These are phyloP conservation scores for Opeltia flavorubescens DNA, from an alignment of 495 filamentous ascomycete genomes.

Conservation along the genomic window DNA sequence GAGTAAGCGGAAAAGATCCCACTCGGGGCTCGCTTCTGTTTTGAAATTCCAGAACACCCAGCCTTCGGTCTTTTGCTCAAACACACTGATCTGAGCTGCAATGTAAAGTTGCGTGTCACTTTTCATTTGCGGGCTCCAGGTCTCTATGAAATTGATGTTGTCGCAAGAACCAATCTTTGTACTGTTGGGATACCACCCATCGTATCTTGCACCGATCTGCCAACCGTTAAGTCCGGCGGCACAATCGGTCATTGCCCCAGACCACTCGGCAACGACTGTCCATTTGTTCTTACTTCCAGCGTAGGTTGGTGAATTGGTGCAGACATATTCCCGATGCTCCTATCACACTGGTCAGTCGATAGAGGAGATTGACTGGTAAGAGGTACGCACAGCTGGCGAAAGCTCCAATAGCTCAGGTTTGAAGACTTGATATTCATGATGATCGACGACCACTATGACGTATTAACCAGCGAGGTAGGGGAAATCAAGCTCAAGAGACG, in stretches of 20 bases:
- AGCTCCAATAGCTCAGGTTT: conserved; percentile 18
- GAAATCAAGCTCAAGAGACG: not conserved
- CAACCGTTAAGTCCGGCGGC: conserved; percentile 58
- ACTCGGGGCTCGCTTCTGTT: conserved; percentile 33
- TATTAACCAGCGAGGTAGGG: not conserved
- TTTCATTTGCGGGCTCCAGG: conserved; percentile 23
- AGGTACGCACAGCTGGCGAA: conserved; percentile 14
- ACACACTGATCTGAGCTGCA: conserved; percentile 32
- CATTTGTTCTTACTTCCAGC: conserved; percentile 26
- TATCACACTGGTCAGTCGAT: not conserved
- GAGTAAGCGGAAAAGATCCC: conserved; percentile 31
- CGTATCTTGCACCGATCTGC: conserved; percentile 54
- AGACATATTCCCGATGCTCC: conserved; percentile 30
- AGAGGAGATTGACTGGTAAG: not conserved
- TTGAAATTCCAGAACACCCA: conserved; percentile 41
- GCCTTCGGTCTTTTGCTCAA: conserved; percentile 26
- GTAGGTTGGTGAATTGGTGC: conserved; percentile 25
- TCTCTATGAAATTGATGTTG: conserved; percentile 22
- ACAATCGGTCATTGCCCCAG: conserved; percentile 60
- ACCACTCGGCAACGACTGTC: conserved; percentile 39
- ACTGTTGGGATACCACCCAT: conserved; percentile 39
- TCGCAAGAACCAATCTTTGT: conserved; percentile 25
- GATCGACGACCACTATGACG: conserved; percentile 27
- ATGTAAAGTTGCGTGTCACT: conserved; percentile 25
- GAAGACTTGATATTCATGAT: conserved; percentile 39